Percentiles rank a stretch among this genome's conserved stretches.
Evolutionary conservation across 768 basidiomycete genomes (phyloP).

Genomic region (Myochromella boudieri): DNA sequence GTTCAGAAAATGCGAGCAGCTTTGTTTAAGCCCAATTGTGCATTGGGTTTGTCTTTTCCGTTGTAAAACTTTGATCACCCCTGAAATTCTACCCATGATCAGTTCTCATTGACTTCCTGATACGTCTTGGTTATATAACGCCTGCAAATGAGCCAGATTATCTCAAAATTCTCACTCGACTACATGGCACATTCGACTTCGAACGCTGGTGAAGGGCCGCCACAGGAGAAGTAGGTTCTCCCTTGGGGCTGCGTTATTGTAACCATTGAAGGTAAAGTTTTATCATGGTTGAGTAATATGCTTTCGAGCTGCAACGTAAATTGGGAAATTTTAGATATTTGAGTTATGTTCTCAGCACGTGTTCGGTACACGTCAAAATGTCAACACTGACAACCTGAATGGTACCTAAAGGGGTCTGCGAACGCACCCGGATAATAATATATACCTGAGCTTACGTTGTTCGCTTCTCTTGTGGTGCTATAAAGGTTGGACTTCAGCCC

Average conservation of each 20-base stretch:
- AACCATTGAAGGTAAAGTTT: too few species aligned
- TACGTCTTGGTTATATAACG: constrained; percentile 83
- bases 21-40: constrained; percentile 93
- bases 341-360: not conserved
- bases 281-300: not conserved
- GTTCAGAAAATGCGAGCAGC: constrained; percentile 62
- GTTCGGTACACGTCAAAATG: not conserved
- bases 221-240: too few species aligned
- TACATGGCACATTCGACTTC: constrained; percentile 74
- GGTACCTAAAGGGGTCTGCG: too few species aligned
- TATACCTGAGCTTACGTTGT: too few species aligned
- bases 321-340: not conserved
- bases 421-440: too few species aligned
- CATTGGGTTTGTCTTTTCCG: constrained; percentile 54
- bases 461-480: constrained; percentile 13
- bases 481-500: too few species aligned
- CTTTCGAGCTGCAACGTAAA: not conserved
- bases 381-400: not conserved
- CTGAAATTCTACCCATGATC: not conserved
- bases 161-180: constrained; percentile 68
- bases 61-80: not conserved
- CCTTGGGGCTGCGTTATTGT: too few species aligned
- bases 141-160: constrained; percentile 86
- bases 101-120: constrained; percentile 89
- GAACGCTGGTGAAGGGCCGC: constrained; percentile 50